Conservation (phyloP, 2,329 filamentous ascomycete genomes). For the Aureobasidium sp. region DNA sequence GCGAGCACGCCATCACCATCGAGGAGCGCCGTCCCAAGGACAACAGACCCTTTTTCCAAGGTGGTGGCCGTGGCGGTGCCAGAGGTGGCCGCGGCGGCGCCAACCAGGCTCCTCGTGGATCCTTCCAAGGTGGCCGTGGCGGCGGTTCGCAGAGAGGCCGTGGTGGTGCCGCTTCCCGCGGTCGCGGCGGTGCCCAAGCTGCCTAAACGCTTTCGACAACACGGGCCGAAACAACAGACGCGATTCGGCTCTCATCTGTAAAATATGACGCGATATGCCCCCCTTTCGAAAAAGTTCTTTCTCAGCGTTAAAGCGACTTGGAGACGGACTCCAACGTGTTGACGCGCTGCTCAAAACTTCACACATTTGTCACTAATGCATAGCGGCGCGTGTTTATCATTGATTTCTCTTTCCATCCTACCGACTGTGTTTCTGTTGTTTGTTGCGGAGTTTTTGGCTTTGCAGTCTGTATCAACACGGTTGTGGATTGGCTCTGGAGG, state of each 20-base stretch:
- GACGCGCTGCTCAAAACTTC: conserved; percentile 6
- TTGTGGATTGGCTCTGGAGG: background rate
- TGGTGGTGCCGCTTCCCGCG: conserved; percentile 26
- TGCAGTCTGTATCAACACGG: conserved; percentile 10
- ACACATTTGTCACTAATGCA: conserved; percentile 13
- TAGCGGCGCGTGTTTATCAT: conserved; percentile 12
- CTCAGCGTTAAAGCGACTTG: conserved; percentile 13
- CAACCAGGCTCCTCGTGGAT: conserved; percentile 46
- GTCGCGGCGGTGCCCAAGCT: conserved; percentile 19
- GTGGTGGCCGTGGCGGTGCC: conserved; percentile 30
- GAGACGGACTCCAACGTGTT: background rate
- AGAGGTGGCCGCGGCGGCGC: conserved; percentile 35
- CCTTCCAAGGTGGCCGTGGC: conserved; percentile 61
- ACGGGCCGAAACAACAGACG: background rate
- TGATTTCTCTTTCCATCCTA: background rate
- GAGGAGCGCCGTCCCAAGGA: conserved; percentile 70
- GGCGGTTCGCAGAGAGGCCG: conserved; percentile 39
- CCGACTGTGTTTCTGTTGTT: conserved; percentile 8
- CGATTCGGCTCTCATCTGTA: conserved; percentile 1
- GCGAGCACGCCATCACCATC: conserved; percentile 71
- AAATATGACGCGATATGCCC: conserved; percentile 10
- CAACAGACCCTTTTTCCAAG: conserved; percentile 25
- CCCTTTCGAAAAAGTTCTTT: conserved; percentile 13
- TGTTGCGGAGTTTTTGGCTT: conserved; percentile 12
- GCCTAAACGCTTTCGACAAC: conserved; percentile 13